phyloP scores from a whole-genome alignment of 805 yeast genomes.

The Candida boidinii region DNA sequence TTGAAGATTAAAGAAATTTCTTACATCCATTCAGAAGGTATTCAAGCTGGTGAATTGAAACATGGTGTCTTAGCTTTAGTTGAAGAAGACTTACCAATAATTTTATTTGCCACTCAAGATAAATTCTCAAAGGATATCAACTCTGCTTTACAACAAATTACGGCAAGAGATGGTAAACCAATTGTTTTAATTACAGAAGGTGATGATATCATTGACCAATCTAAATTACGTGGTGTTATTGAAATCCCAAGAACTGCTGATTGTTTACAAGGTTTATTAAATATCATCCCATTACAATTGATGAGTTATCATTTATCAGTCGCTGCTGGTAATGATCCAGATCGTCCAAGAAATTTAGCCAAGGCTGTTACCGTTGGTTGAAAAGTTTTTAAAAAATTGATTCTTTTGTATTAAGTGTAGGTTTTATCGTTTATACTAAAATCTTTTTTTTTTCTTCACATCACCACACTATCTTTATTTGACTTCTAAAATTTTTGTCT shows the following conservation, averaged over 20 bases:
- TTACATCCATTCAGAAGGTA: slow-evolving; percentile 99
- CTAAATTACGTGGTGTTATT: slow-evolving; percentile 56
- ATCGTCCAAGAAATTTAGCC: slow-evolving; percentile 97
- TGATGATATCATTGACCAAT: slow-evolving; percentile 46
- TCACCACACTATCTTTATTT: neutral
- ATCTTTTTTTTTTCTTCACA: neutral
- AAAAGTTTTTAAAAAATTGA: slow-evolving; percentile 2
- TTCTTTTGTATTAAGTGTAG: neutral
- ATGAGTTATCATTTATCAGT: slow-evolving; percentile 97
- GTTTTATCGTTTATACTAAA: neutral
- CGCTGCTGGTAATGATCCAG: slow-evolving; percentile 91
- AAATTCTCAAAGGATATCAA: slow-evolving; percentile 92
- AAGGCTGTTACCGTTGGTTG: slow-evolving; percentile 96
- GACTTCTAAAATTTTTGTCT: too few relatives aligned
- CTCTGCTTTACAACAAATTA: slow-evolving; percentile 93
- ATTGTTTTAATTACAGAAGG: slow-evolving; percentile 83
- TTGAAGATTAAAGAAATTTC: slow-evolving; percentile 96
- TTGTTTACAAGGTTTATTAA: slow-evolving; percentile 93
- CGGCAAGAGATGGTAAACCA: slow-evolving; percentile 96
- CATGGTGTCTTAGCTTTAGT: slow-evolving; percentile 97
- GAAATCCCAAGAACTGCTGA: slow-evolving; percentile 95
- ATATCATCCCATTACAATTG: slow-evolving; percentile 89
- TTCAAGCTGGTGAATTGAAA: slow-evolving; percentile 96
- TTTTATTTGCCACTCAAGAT: slow-evolving; percentile 94
- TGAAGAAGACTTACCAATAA: slow-evolving; percentile 87